A percentile compares a stretch with the other conserved stretches of the same genome.
These are phyloP conservation scores for Lichtheimia ramosa DNA, from an alignment of 371 early-diverging fungal genomes.

Conservation along the genomic window DNA sequence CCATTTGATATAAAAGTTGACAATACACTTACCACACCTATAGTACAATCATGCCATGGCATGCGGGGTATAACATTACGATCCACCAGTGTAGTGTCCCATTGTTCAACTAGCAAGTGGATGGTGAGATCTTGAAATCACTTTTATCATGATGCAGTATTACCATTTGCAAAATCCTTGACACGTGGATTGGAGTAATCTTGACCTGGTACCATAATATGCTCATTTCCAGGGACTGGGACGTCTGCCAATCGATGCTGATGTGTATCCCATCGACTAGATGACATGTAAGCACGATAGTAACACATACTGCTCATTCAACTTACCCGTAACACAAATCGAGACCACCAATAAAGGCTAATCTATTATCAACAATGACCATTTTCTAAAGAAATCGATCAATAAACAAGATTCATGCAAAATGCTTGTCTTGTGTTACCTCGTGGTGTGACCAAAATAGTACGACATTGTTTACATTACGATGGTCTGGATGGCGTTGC, in stretches of 20 bases:
- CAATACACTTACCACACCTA: conserved; percentile 51
- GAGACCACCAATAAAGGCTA: conserved; percentile 82
- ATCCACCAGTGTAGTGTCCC: conserved; percentile 54
- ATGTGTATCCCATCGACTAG: conserved; percentile 81
- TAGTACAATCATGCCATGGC: conserved; percentile 95
- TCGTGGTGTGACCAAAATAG: conserved; percentile 17
- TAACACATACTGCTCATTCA: too few species aligned
- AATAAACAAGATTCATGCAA: too few species aligned
- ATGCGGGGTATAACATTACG: conserved; percentile 71
- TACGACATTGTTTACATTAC: conserved; percentile 4
- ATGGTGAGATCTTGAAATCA: background rate
- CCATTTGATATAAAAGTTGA: background rate
- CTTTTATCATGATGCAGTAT: conserved; percentile 45
- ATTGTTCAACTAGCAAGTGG: conserved; percentile 44
- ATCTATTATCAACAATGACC: conserved; percentile 67
- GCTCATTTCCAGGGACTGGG: conserved; percentile 39
- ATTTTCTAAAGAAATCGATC: conserved; percentile 52
- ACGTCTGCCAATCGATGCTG: conserved; percentile 77
- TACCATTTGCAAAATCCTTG: conserved; percentile 84
- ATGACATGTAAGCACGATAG: conserved; percentile 32
- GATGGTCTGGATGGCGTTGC: conserved; percentile 71
- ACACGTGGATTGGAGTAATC: conserved; percentile 92
- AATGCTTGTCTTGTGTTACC: background rate
- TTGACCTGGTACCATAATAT: conserved; percentile 76
- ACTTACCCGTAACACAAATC: conserved; percentile 75